These are phyloP conservation scores for Polygonum aviculare DNA, from an alignment of 148 eudicot genomes.

Conservation along the genomic window DNA sequence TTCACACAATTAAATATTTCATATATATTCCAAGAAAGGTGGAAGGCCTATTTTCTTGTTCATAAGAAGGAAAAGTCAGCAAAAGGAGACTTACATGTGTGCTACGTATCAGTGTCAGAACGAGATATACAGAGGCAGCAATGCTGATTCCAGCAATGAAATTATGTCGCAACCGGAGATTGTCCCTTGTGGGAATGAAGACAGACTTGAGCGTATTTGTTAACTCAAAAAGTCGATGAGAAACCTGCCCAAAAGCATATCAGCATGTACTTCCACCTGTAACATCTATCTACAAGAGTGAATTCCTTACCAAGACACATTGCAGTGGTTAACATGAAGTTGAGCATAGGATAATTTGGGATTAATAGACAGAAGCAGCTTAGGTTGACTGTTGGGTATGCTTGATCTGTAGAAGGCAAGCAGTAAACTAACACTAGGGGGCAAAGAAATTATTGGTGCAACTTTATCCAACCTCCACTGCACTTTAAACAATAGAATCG, in stretches of 20 bases:
- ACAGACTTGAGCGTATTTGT: slow-evolving; percentile 71
- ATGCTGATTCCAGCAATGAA: slow-evolving; percentile 72
- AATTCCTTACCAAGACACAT: slow-evolving; percentile 55
- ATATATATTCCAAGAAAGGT: no score
- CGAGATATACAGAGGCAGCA: slow-evolving; percentile 56
- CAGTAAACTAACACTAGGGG: background rate
- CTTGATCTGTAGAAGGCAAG: slow-evolving; percentile 48
- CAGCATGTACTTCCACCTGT: background rate
- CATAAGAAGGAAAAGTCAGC: slow-evolving; percentile 33
- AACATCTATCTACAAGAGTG: background rate
- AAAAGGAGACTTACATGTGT: slow-evolving; percentile 40
- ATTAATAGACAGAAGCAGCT: slow-evolving; percentile 83
- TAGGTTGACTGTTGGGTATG: slow-evolving; percentile 91
- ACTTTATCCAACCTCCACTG: background rate
- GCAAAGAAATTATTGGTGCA: background rate
- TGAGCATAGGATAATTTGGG: slow-evolving; percentile 85
- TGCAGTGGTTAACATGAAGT: slow-evolving; percentile 92
- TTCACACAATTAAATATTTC: no score
- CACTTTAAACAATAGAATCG: background rate
- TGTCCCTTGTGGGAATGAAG: slow-evolving; percentile 82
- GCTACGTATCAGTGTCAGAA: slow-evolving; percentile 63
- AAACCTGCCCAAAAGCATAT: slow-evolving; percentile 38
- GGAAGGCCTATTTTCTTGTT: no score
- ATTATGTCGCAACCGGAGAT: slow-evolving; percentile 59
- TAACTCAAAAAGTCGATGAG: slow-evolving; percentile 78